phyloP scores from a whole-genome alignment of 2,329 filamentous ascomycete genomes.

The Hymenoscyphus scutula region DNA sequence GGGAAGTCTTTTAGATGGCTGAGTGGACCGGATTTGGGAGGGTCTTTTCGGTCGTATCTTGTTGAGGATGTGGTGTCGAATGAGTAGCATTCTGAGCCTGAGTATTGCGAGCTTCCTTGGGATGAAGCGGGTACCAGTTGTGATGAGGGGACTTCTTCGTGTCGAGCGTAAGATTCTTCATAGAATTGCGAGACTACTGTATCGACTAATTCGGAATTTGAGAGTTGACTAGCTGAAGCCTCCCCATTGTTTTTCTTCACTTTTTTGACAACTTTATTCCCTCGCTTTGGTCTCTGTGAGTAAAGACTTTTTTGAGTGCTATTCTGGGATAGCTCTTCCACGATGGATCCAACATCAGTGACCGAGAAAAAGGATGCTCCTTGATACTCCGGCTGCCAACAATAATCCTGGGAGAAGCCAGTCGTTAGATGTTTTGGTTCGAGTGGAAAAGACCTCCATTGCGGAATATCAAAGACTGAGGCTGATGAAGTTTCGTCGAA shows the following conservation, averaged over 20 bases:
- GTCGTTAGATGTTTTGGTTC: slow-evolving; percentile 46
- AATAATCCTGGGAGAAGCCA: slow-evolving; percentile 50
- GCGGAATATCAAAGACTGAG: slow-evolving; percentile 8
- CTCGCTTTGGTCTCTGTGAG: not conserved
- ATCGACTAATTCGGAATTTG: slow-evolving; percentile 24
- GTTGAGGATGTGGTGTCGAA: slow-evolving; percentile 37
- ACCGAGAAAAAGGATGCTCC: slow-evolving; percentile 49
- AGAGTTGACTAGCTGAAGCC: slow-evolving; percentile 7
- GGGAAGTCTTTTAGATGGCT: slow-evolving; percentile 70
- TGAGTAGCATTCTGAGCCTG: slow-evolving; percentile 36
- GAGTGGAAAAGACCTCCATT: slow-evolving; percentile 56
- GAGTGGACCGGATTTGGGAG: slow-evolving; percentile 42
- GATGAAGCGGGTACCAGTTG: slow-evolving; percentile 44
- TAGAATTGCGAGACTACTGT: slow-evolving; percentile 64
- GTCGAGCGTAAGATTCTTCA: slow-evolving; percentile 71
- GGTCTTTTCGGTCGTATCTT: slow-evolving; percentile 20
- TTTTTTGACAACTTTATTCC: not conserved
- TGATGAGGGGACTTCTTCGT: slow-evolving; percentile 65
- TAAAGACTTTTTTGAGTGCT: not conserved
- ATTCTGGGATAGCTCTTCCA: slow-evolving; percentile 24
- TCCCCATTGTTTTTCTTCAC: not conserved
- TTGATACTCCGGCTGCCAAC: slow-evolving; percentile 34
- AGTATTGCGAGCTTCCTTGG: slow-evolving; percentile 23
- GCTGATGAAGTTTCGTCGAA: not conserved
- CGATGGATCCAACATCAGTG: slow-evolving; percentile 38